Conservation (phyloP, 352 stramenopile genomes). For the Globisporangium megalacanthum region DNA sequence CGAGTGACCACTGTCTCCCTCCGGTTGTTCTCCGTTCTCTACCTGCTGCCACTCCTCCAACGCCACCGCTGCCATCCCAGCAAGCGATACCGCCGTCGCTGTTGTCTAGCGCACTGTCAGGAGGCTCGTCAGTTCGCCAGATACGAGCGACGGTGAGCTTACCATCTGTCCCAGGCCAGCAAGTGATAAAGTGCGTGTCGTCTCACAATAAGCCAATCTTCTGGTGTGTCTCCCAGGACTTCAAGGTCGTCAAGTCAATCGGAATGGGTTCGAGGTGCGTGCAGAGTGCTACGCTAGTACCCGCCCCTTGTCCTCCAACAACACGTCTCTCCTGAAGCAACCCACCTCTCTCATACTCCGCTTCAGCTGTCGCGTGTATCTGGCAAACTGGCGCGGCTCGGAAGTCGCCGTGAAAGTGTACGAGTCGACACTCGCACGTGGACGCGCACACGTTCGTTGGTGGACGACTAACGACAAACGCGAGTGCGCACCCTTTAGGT, state of each 20-base stretch:
- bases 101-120: slow-evolving; percentile 16
- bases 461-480: neutral
- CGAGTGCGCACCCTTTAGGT: slow-evolving; percentile 20
- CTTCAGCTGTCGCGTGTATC: slow-evolving; percentile 67
- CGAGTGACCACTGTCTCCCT: neutral
- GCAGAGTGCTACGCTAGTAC: neutral
- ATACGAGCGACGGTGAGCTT: slow-evolving; percentile 18
- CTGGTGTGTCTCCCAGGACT: slow-evolving; percentile 16
- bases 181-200: neutral
- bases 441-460: no score
- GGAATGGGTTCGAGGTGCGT: slow-evolving; percentile 60
- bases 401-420: slow-evolving; percentile 79
- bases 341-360: neutral
- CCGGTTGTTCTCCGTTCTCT: neutral
- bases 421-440: neutral
- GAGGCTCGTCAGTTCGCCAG: slow-evolving; percentile 21
- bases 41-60: neutral
- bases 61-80: neutral
- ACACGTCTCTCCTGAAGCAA: neutral
- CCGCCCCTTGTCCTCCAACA: neutral
- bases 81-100: neutral
- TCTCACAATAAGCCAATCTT: neutral
- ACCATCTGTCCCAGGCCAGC: neutral
- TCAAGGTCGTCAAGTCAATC: slow-evolving; percentile 45
- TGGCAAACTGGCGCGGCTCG: slow-evolving; percentile 64